These are phyloP conservation scores for Geranium rotundifolium DNA, from an alignment of 345 rosid genomes.

Conservation along the genomic window DNA sequence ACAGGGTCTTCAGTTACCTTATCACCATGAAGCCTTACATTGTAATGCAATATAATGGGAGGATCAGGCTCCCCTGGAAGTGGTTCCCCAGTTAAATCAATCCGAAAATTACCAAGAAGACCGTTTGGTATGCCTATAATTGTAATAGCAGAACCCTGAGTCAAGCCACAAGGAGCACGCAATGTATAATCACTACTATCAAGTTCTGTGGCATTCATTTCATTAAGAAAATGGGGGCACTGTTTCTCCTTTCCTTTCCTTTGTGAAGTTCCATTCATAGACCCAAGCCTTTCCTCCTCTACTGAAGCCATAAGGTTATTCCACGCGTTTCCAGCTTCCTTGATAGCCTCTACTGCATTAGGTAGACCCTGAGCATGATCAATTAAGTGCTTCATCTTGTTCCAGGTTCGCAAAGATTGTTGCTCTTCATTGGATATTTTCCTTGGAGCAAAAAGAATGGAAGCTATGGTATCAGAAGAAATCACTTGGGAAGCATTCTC, in stretches of 20 bases:
- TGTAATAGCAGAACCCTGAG: conserved; percentile 91
- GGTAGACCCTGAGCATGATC: conserved; percentile 53
- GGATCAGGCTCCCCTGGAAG: conserved; percentile 99
- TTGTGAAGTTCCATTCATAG: conserved; percentile 35
- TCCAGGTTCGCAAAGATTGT: conserved; percentile 67
- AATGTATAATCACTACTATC: conserved; percentile 37
- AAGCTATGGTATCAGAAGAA: conserved; percentile 39
- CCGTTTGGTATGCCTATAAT: conserved; percentile 82
- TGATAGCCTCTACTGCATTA: conserved; percentile 77
- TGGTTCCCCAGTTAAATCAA: conserved; percentile 85
- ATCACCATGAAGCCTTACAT: conserved; percentile 93
- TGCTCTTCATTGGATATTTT: conserved; percentile 58
- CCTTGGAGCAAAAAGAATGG: conserved; percentile 41
- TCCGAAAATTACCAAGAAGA: conserved; percentile 75
- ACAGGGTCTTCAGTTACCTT: conserved; percentile 92
- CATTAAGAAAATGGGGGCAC: conserved; percentile 80
- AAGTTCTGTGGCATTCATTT: conserved; percentile 61
- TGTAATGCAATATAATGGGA: conserved; percentile 83
- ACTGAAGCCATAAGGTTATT: conserved; percentile 57
- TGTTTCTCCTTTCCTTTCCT: conserved; percentile 47
- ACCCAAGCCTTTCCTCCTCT: conserved; percentile 48
- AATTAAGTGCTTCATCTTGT: conserved; percentile 45
- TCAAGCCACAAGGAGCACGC: conserved; percentile 79
- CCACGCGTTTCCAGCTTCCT: conserved; percentile 90
- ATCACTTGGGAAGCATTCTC: conserved; percentile 48